phyloP scores from a whole-genome alignment of 2,329 filamentous ascomycete genomes.

The Diaporthe citrichinensis region DNA sequence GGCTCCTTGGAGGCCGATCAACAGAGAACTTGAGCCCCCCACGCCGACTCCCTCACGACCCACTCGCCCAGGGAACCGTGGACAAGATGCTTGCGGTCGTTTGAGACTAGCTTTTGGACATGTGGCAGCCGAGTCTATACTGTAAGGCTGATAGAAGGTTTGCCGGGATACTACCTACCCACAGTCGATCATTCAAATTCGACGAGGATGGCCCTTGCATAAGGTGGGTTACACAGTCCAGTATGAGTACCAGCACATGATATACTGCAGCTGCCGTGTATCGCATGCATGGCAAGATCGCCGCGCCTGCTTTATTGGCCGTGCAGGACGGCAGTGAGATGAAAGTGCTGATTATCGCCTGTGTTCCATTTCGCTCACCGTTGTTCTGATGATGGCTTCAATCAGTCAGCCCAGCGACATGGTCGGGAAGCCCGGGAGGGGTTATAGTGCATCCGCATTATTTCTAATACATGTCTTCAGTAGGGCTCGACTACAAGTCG shows the following conservation, averaged over 20 bases:
- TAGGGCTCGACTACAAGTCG: neutral
- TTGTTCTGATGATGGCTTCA: neutral
- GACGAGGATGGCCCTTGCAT: neutral
- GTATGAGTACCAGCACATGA: neutral
- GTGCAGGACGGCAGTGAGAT: neutral
- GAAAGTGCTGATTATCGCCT: neutral
- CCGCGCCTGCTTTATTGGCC: neutral
- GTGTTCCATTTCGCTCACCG: neutral
- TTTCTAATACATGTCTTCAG: neutral
- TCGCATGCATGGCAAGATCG: neutral
- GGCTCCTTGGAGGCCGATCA: neutral
- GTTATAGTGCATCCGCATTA: neutral
- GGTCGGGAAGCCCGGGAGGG: no score
- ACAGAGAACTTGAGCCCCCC: neutral
- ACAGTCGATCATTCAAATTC: neutral
- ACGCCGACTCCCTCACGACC: neutral
- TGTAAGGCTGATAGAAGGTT: neutral
- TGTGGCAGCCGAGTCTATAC: neutral
- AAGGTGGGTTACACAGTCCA: neutral
- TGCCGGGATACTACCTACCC: neutral
- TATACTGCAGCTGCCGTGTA: neutral
- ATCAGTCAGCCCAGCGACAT: neutral
- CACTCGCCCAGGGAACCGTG: neutral
- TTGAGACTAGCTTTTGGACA: neutral
- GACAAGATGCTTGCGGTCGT: neutral